Evolutionary conservation across 371 early-diverging fungal species (phyloP), one percentile per base, ranked within the genome.

Genomic region (Basidiobolus meristosporus): DNA sequence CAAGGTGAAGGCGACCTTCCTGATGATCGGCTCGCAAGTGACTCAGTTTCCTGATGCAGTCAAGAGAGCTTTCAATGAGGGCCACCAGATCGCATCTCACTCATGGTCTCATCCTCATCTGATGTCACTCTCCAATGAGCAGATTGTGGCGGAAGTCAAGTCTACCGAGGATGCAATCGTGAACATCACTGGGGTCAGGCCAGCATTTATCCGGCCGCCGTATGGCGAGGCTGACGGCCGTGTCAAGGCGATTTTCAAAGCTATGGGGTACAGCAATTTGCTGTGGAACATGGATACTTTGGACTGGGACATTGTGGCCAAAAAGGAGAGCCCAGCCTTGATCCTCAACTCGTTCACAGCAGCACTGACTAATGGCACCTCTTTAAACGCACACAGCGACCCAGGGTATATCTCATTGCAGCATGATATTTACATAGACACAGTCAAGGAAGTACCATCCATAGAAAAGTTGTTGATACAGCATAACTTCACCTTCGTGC

Each of bases 1-100:
- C 20, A 46, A 61, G 21, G 48, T 71, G 38, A 71, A 65, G 36
- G 74, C 63, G 6, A 78, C 81, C 0, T 78, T 77, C 43, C 78
- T 76, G 50, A 55, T 77, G 14, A 61, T 73, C 40, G 80, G 77
- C 9, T 39, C 39, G n/a, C 53, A 44, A 12, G 20, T 41, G 15
- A 42, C 57, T 16, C 51, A 59, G 35, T 21, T 38, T 33, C n/a
- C 30, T 45, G 41, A 48, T 51, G 17, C 45, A 50, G 18, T 60
- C 38, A 48, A 59, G 31, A 45, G 61, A 7, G 53, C 56, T 18
- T 64, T 50, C 31, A 40, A 52, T 1, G 45, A 55, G 2, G 67
- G 68, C 2, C 68, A 70, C 39, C 60, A 62, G 36, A 59, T 70
- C 40, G 68, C 56, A 7, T 61, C 63, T 0, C 69, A 68, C 48